Percentiles rank a stretch among this genome's conserved stretches.
Conservation (phyloP, 129 eudicot species). For the Arctium lappa region DNA sequence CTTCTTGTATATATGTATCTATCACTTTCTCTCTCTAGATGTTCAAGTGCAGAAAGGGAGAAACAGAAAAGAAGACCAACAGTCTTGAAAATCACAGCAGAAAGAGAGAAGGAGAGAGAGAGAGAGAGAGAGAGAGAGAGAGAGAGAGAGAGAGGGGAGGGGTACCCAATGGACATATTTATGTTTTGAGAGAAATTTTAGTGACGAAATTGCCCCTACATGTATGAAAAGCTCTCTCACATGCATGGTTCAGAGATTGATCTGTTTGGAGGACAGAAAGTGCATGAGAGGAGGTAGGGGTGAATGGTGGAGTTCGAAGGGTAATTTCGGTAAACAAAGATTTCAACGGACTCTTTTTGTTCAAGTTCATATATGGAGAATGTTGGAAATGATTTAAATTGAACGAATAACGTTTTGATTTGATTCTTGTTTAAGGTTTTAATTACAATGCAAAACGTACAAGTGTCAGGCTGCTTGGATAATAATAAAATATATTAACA, state of each 20-base stretch:
- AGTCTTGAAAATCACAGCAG: conserved; percentile 28
- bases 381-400: conserved; percentile 27
- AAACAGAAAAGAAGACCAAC: conserved; percentile 9
- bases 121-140: conserved; percentile 6
- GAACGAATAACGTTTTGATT: conserved; percentile 14
- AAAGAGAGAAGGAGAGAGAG: conserved; percentile 4
- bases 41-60: neutral
- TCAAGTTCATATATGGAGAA: conserved; percentile 10
- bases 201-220: conserved; percentile 35
- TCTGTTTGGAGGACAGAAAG: conserved; percentile 20
- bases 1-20: neutral
- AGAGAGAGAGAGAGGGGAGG: conserved; percentile 34
- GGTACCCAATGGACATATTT: conserved; percentile 15
- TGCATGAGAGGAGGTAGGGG: conserved; percentile 19
- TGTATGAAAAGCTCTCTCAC: conserved; percentile 6
- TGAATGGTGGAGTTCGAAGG: conserved; percentile 21
- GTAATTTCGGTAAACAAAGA: conserved; percentile 23
- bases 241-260: conserved; percentile 28
- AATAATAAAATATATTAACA: neutral
- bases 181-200: neutral
- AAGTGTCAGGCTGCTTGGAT: neutral
- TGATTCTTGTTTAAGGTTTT: conserved; percentile 13
- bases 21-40: conserved; percentile 14
- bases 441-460: conserved; percentile 5
- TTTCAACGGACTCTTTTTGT: conserved; percentile 30